A percentile compares a stretch with the other conserved stretches of the same genome.
These are phyloP conservation scores for Fusarium dlaminii DNA, from an alignment of 2,329 filamentous ascomycete species.

Conservation along the genomic window DNA sequence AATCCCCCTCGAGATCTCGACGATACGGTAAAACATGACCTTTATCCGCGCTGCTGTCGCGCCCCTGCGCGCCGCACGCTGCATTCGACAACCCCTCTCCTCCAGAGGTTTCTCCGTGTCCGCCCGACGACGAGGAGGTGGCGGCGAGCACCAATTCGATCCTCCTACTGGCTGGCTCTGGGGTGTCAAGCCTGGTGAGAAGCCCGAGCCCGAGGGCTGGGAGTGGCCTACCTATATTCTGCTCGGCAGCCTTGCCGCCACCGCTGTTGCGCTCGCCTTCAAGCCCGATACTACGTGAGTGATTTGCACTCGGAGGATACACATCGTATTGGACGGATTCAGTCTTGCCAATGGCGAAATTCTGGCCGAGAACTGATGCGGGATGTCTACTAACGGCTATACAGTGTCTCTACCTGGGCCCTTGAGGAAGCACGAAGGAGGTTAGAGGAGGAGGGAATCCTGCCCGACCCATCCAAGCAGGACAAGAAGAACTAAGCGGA, in stretches of 20 bases:
- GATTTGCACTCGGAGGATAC: conserved; percentile 5
- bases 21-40: conserved; percentile 45
- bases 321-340: not conserved
- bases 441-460: conserved; percentile 94
- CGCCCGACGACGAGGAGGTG: conserved; percentile 53
- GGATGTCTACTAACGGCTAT: conserved; percentile 39
- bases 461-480: conserved; percentile 76
- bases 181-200: conserved; percentile 93
- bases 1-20: conserved; percentile 24
- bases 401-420: conserved; percentile 98
- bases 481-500: conserved; percentile 61
- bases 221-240: conserved; percentile 87
- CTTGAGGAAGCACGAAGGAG: conserved; percentile 94
- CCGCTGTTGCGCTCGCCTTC: conserved; percentile 85
- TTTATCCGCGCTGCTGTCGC: conserved; percentile 50
- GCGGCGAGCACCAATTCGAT: conserved; percentile 80
- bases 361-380: conserved; percentile 14
- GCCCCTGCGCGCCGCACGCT: conserved; percentile 51
- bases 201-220: conserved; percentile 96
- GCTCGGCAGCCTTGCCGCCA: conserved; percentile 79
- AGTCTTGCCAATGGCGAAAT: not conserved
- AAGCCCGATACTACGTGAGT: conserved; percentile 99
- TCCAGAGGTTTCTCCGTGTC: conserved; percentile 57
- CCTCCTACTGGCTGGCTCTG: conserved; percentile 92
- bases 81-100: conserved; percentile 47